Conservation (phyloP, 352 stramenopile species). For the Globisporangium yorkense region DNA sequence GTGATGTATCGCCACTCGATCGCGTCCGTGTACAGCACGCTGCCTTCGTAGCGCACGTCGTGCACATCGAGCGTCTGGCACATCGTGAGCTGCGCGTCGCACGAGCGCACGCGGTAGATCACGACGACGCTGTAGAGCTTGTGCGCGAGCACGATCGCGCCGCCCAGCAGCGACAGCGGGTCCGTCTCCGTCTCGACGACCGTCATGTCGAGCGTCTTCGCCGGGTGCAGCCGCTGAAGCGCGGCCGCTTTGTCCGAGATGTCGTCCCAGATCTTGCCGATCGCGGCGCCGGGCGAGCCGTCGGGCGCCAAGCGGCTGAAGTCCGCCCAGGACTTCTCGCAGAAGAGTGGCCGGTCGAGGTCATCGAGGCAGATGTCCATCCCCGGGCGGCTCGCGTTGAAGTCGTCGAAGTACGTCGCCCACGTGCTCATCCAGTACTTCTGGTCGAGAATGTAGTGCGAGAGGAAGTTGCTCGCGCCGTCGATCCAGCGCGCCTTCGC, state of each 20-base stretch:
- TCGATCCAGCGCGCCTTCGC: constrained; percentile 46
- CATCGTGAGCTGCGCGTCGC: neutral
- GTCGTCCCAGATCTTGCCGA: constrained; percentile 34
- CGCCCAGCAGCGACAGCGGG: constrained; percentile 37
- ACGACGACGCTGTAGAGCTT: constrained; percentile 51
- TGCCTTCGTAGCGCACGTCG: constrained; percentile 42
- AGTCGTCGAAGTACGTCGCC: constrained; percentile 35
- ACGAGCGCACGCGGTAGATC: constrained; percentile 36
- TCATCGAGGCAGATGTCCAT: constrained; percentile 49
- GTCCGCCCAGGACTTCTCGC: constrained; percentile 48
- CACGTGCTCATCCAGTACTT: constrained; percentile 57
- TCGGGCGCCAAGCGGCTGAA: constrained; percentile 15
- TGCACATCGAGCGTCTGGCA: constrained; percentile 28
- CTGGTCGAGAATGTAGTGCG: constrained; percentile 43
- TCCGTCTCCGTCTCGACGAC: constrained; percentile 46
- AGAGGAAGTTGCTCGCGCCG: constrained; percentile 40
- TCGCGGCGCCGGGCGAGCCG: constrained; percentile 5
- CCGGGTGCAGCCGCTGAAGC: constrained; percentile 21
- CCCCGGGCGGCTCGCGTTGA: constrained; percentile 20
- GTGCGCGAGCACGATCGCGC: constrained; percentile 39
- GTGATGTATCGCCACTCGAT: constrained; percentile 48
- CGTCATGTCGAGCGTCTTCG: constrained; percentile 37
- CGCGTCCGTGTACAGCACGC: constrained; percentile 44
- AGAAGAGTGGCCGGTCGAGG: constrained; percentile 46
- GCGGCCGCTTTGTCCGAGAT: constrained; percentile 23